Evolutionary conservation across 257 asterid genomes (phyloP), one percentile per base, ranked within the genome.

Genomic region (Dorcoceras hygrometricum): DNA sequence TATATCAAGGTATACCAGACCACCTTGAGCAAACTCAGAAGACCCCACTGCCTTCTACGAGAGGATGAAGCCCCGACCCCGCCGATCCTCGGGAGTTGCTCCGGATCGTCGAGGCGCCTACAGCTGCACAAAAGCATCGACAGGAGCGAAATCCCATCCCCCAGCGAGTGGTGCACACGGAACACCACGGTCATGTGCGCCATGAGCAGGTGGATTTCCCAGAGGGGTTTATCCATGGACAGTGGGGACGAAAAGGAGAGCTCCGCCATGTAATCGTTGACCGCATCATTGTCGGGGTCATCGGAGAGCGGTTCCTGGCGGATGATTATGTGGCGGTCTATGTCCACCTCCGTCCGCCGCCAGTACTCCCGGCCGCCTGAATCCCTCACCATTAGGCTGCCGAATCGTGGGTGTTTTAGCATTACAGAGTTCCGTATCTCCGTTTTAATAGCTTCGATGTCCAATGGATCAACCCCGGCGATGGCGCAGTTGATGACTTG

Each of bases 81-180:
- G 23, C 78, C 78, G 6, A 77, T 14, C 0, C 75, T 62, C 51
- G 89, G 93, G 22, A 6, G 4, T 66, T 12, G 70, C 71, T 70
- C 11, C 48, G 94, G 94, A 25, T 91, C 91, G 6, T 82, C 86
- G 0, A 66, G 68, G 22, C 82, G 73, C 46, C 95, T 71, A 73
- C 95, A 86, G 43, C 80, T 75, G 20, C 91, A 73, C 57, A 91
- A 67, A 36, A 89, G 46, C 90, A 86, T 59, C 62, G 98, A 81
- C 95, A 91, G 82, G 20, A 91, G 57, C 7, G 95, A 87, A 36
- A 86, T 82, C n/a, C 96, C 96, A 69, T 91, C 98, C 3, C 98
- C 98, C 6, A 91, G 82, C 63, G 98, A 82, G 78, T 91, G 98
- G 82, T 91, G 95, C 71, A 85, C 51, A 1, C 96, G 90, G 74